These are phyloP conservation scores for Wallacemonas sp. DNA, from an alignment of 208 protist species.

Conservation along the genomic window DNA sequence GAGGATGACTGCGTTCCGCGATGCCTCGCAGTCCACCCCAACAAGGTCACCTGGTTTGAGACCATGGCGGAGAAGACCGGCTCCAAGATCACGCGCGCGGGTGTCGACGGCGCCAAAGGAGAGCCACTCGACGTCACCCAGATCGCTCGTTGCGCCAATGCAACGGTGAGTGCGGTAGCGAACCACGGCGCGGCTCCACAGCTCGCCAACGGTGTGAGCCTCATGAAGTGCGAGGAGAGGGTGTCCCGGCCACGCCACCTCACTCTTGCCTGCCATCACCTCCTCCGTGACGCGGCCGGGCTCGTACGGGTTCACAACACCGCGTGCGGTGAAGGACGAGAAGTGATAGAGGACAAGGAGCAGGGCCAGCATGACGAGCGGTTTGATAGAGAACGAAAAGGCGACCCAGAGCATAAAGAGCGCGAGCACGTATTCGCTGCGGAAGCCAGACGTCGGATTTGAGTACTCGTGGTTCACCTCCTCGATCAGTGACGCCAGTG, in stretches of 20 bases:
- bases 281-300: slow-evolving; percentile 45
- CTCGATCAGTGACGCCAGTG: slow-evolving; percentile 45
- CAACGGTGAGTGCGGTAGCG: slow-evolving; percentile 61
- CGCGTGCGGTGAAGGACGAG: slow-evolving; percentile 37
- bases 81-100: slow-evolving; percentile 66
- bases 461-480: slow-evolving; percentile 70
- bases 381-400: slow-evolving; percentile 45
- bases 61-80: slow-evolving; percentile 60
- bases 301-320: slow-evolving; percentile 34
- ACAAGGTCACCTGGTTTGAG: slow-evolving; percentile 70
- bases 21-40: slow-evolving; percentile 76
- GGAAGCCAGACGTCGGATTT: slow-evolving; percentile 55
- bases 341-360: slow-evolving; percentile 38
- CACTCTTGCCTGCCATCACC: slow-evolving; percentile 42
- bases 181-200: slow-evolving; percentile 70
- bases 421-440: slow-evolving; percentile 45
- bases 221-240: slow-evolving; percentile 38
- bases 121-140: slow-evolving; percentile 61
- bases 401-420: slow-evolving; percentile 33
- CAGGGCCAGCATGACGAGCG: slow-evolving; percentile 29
- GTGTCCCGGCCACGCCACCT: slow-evolving; percentile 25
- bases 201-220: slow-evolving; percentile 43
- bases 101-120: slow-evolving; percentile 70
- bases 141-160: slow-evolving; percentile 54
- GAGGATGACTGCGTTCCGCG: slow-evolving; percentile 47